Conservation (phyloP, 2,329 filamentous ascomycete genomes). For the Drechslerella dactyloides region DNA sequence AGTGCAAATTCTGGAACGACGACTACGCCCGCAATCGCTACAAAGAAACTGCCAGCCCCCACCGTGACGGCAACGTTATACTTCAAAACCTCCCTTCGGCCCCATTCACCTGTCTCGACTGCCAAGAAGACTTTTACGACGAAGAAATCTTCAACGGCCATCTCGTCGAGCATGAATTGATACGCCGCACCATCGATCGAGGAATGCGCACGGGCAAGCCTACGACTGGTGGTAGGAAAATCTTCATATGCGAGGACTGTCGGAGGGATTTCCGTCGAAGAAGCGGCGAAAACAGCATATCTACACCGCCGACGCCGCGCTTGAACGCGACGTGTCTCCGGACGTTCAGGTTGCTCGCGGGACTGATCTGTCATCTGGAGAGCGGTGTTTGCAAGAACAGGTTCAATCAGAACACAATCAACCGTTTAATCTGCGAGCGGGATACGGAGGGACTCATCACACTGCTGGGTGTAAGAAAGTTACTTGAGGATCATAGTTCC, state of each 20-base stretch:
- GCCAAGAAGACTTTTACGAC: conserved; percentile 21
- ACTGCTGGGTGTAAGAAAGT: conserved; percentile 10
- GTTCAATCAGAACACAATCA: conserved; percentile 12
- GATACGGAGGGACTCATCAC: conserved; percentile 25
- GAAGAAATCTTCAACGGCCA: conserved; percentile 15
- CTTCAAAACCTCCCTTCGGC: conserved; percentile 4
- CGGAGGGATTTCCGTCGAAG: conserved; percentile 15
- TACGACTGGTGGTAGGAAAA: conserved; percentile 3
- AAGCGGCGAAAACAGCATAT: not conserved
- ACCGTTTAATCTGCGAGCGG: conserved; percentile 12
- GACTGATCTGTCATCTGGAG: conserved; percentile 25
- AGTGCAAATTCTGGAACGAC: too few species aligned
- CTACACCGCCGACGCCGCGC: conserved; percentile 8
- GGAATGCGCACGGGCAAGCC: conserved; percentile 4
- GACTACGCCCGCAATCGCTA: too few species aligned
- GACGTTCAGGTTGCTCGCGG: not conserved
- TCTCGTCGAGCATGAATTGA: conserved; percentile 3
- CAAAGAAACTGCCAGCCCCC: too few species aligned
- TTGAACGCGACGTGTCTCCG: conserved; percentile 4
- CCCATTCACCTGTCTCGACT: conserved; percentile 17
- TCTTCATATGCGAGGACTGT: conserved; percentile 20
- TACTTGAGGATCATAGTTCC: not conserved
- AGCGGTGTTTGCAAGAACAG: conserved; percentile 21
- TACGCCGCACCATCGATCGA: not conserved
- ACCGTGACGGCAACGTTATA: not conserved